Evolutionary conservation across 805 yeast species (phyloP), one percentile per base, ranked within the genome.

Genomic region (Starmerella bacillaris): DNA sequence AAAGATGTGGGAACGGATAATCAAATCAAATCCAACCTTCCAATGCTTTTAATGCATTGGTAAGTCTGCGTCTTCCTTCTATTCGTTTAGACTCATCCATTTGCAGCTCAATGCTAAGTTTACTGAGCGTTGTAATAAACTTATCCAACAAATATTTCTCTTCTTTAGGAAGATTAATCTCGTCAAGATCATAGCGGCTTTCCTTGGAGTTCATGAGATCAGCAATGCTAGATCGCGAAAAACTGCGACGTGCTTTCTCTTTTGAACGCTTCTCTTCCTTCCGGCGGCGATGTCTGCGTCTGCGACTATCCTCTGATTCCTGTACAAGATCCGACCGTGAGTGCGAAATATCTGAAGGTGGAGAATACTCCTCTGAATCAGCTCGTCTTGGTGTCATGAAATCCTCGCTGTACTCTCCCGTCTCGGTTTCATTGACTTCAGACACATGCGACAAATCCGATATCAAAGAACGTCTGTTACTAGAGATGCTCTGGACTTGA

Each of bases 21-120:
- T 8, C 30, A 27, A 16, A 8, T 42, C 45, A 58, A 5, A 58
- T 53, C 65, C 65, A 86, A 2, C 96, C 96, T 51, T 86, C 96
- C 33, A 86, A 60, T 0, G 84, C 92, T 37, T 77, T 62, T 38
- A 83, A 67, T 0, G 94, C 95, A 46, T 73, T 74, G 45, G 77
- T 78, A 46, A 86, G 60, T 43, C 96, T 63, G 42, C 69, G 64
- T 30, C 80, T 66, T 9, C 95, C 93, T 41, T 80, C 82, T 12
- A 72, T 74, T 38, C 77, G 74, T 48, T 89, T 70, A 20, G 69
- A 70, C 20, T 80, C 80, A 53, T 86, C 94, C 37, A 79, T 53
- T 36, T 83, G 77, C 79, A 89, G 82, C 50, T 83, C 94, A 35
- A 84, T 80, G 3, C 93, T 82, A 39, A 89, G 65, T 47, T 89